Evolutionary conservation across 768 basidiomycete genomes (phyloP).

Genomic region (Pulveroboletus sp.): DNA sequence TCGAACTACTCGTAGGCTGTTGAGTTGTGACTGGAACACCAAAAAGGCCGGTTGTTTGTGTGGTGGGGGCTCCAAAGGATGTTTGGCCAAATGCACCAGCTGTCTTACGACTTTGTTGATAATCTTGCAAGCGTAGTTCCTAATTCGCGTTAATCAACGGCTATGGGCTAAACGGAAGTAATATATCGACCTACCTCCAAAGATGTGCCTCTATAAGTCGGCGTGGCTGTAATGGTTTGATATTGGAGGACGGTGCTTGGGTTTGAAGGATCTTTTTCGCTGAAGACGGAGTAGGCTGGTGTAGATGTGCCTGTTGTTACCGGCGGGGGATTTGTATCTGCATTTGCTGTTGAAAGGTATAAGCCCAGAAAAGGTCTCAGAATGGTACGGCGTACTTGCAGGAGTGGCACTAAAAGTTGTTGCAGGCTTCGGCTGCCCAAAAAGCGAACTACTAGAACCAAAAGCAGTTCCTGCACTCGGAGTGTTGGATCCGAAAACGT

Average conservation of each 20-base stretch:
- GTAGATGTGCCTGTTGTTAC: slow-evolving; percentile 68
- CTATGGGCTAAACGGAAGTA: neutral
- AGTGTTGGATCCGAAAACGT: slow-evolving; percentile 33
- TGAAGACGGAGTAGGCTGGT: slow-evolving; percentile 53
- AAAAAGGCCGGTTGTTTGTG: slow-evolving; percentile 25
- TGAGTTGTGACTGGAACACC: slow-evolving; percentile 26
- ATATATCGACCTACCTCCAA: slow-evolving; percentile 51
- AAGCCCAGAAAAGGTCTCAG: slow-evolving; percentile 3
- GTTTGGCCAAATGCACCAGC: slow-evolving; percentile 58
- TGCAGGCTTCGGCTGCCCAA: slow-evolving; percentile 51
- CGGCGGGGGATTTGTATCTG: slow-evolving; percentile 41
- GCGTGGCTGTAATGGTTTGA: slow-evolving; percentile 79
- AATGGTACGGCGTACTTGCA: slow-evolving; percentile 22
- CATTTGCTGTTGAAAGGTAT: slow-evolving; percentile 25
- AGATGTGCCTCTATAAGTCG: slow-evolving; percentile 70
- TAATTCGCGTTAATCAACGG: slow-evolving; percentile 23
- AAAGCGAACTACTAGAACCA: slow-evolving; percentile 46
- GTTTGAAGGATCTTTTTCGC: slow-evolving; percentile 61
- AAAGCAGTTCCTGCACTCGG: slow-evolving; percentile 34
- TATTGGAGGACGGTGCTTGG: slow-evolving; percentile 54
- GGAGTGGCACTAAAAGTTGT: slow-evolving; percentile 42
- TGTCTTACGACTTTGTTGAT: slow-evolving; percentile 67
- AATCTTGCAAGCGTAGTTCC: slow-evolving; percentile 78
- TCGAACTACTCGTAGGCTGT: slow-evolving; percentile 27
- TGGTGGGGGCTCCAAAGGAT: slow-evolving; percentile 22